Percentiles rank a stretch among this genome's conserved stretches.
These are phyloP conservation scores for Nitzschia sp. DNA, from an alignment of 108 stramenopile genomes.

Conservation along the genomic window DNA sequence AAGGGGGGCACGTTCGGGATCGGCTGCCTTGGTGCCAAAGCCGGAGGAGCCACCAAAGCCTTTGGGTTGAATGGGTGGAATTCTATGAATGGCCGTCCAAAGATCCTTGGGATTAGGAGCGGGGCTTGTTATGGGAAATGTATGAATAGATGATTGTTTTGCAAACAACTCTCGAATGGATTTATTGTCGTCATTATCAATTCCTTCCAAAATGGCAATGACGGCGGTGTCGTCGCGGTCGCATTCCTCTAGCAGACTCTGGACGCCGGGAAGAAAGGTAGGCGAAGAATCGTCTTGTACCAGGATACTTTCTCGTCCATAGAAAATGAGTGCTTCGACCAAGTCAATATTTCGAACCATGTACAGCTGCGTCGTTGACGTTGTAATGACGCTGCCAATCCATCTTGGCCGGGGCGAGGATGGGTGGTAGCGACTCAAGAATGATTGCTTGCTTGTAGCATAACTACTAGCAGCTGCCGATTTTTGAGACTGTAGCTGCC, in stretches of 20 bases:
- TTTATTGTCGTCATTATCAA: slow-evolving; percentile 4
- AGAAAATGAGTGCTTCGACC: slow-evolving; percentile 74
- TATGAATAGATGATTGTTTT: slow-evolving; percentile 8
- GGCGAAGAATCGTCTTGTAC: slow-evolving; percentile 1
- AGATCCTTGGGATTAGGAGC: slow-evolving; percentile 72
- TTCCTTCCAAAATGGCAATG: slow-evolving; percentile 45
- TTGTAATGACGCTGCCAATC: too few species aligned
- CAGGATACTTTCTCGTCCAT: slow-evolving; percentile 49
- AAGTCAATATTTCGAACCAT: slow-evolving; percentile 86
- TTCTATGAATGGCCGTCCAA: slow-evolving; percentile 52
- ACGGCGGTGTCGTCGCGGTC: slow-evolving; percentile 63
- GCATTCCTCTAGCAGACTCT: slow-evolving; percentile 65
- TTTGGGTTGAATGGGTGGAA: slow-evolving; percentile 58
- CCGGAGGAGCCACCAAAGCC: slow-evolving; percentile 84
- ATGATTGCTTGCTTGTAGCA: too few species aligned
- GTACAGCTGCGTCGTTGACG: neutral
- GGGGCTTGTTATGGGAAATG: slow-evolving; percentile 1
- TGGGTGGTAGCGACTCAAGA: too few species aligned
- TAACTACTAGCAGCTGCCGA: too few species aligned
- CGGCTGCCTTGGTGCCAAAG: slow-evolving; percentile 65
- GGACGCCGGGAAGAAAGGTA: slow-evolving; percentile 48
- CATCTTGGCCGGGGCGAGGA: too few species aligned
- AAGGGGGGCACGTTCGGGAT: slow-evolving; percentile 66
- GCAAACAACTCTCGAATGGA: slow-evolving; percentile 1
- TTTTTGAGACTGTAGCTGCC: too few species aligned